phyloP scores from a whole-genome alignment of 2,329 filamentous ascomycete genomes.

The Stemphylium vesicarium region DNA sequence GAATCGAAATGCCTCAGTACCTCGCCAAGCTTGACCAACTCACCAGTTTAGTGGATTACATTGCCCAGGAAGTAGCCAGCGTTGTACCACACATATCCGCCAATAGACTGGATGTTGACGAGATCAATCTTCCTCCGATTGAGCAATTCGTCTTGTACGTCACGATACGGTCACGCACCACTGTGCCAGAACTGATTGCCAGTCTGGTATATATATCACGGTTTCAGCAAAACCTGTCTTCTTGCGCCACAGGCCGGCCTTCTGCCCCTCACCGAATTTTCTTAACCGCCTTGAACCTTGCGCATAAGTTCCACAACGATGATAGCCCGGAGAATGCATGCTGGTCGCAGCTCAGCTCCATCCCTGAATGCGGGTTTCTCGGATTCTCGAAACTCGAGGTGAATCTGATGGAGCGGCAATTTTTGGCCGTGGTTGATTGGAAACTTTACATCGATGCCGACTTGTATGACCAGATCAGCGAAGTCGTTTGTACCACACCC shows the following conservation, averaged over 20 bases:
- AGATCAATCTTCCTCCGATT: slow-evolving; percentile 70
- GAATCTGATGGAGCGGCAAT: slow-evolving; percentile 98
- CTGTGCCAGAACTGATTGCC: slow-evolving; percentile 95
- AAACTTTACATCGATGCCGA: slow-evolving; percentile 78
- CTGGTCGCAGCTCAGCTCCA: slow-evolving; percentile 90
- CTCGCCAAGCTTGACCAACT: slow-evolving; percentile 69
- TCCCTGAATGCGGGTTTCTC: slow-evolving; percentile 75
- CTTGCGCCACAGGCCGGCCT: slow-evolving; percentile 90
- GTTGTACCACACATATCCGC: slow-evolving; percentile 77
- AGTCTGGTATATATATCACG: slow-evolving; percentile 89
- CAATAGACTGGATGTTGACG: slow-evolving; percentile 54
- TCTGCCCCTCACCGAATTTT: slow-evolving; percentile 98
- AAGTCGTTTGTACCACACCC: not conserved
- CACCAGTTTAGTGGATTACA: slow-evolving; percentile 75
- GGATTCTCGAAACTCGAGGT: slow-evolving; percentile 93
- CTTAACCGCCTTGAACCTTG: slow-evolving; percentile 79
- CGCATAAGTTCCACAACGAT: slow-evolving; percentile 97
- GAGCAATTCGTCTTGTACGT: slow-evolving; percentile 91
- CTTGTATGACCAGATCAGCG: not conserved
- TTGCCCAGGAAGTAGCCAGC: slow-evolving; percentile 73
- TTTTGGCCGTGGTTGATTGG: slow-evolving; percentile 92
- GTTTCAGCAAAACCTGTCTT: slow-evolving; percentile 81
- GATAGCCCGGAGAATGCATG: slow-evolving; percentile 99
- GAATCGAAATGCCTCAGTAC: not conserved
- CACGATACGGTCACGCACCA: slow-evolving; percentile 89